phyloP scores from a whole-genome alignment of 2,329 filamentous ascomycete genomes.

The Neofusicoccum ribis region DNA sequence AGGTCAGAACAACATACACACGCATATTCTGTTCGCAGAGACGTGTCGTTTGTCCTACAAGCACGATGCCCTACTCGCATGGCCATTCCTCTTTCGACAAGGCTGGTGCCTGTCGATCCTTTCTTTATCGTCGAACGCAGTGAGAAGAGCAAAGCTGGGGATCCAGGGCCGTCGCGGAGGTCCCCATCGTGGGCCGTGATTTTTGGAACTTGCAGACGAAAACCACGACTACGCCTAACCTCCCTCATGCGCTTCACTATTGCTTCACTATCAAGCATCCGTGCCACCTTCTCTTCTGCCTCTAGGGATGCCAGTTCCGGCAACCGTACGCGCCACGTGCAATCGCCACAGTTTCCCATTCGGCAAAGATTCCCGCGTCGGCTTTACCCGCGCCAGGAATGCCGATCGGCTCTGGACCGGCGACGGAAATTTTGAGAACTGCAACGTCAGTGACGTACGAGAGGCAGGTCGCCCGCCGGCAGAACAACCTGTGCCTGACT shows the following conservation, averaged over 20 bases:
- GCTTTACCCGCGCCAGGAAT: not conserved
- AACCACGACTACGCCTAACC: too few species aligned
- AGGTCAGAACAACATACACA: too few species aligned
- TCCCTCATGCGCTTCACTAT: too few species aligned
- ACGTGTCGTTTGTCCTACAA: not conserved
- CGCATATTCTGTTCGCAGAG: not conserved
- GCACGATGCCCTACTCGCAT: not conserved
- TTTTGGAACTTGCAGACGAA: too few species aligned
- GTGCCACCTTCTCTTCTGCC: too few species aligned
- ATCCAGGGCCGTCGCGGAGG: not conserved
- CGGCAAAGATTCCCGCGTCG: not conserved
- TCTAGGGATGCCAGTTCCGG: not conserved
- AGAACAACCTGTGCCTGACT: not conserved
- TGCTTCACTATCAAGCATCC: too few species aligned
- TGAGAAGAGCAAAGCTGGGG: not conserved
- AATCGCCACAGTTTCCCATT: conserved; percentile 8
- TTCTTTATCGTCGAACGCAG: too few species aligned
- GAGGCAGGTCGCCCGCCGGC: not conserved
- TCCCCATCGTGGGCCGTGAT: not conserved
- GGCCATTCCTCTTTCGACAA: not conserved
- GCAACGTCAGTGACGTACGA: not conserved
- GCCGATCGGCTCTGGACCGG: not conserved
- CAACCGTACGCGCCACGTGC: not conserved
- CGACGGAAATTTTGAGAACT: not conserved
- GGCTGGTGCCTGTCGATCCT: not conserved